Evolutionary conservation across 2,329 filamentous ascomycete species (phyloP).

Genomic region (Fusarium falciforme): DNA sequence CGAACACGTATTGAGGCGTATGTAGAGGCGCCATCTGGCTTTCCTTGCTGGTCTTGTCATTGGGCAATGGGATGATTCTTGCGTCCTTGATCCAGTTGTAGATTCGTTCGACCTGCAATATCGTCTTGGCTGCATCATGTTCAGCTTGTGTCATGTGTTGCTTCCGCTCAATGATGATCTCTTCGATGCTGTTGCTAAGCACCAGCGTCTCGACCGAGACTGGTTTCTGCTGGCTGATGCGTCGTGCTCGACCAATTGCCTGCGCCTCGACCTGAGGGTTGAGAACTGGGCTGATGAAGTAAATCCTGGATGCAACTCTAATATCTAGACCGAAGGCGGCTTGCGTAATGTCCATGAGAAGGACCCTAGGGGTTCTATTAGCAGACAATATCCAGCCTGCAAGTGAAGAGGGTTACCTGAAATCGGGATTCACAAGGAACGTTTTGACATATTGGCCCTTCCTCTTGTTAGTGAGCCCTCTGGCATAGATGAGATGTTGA

Average conservation of each 20-base stretch:
- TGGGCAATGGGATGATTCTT: slow-evolving; percentile 53
- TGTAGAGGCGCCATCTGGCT: slow-evolving; percentile 62
- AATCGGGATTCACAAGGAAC: slow-evolving; percentile 76
- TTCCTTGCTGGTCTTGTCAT: slow-evolving; percentile 46
- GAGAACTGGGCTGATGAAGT: slow-evolving; percentile 89
- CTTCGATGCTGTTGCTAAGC: slow-evolving; percentile 82
- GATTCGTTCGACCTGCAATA: slow-evolving; percentile 68
- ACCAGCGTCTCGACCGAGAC: slow-evolving; percentile 91
- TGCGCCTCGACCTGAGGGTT: slow-evolving; percentile 88
- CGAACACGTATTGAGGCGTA: slow-evolving; percentile 62
- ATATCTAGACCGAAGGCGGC: slow-evolving; percentile 91
- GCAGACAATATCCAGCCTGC: not conserved
- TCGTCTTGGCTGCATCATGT: slow-evolving; percentile 64
- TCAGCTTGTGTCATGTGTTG: slow-evolving; percentile 79
- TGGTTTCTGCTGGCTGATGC: slow-evolving; percentile 83
- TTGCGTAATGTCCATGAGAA: slow-evolving; percentile 92
- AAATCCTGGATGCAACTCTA: slow-evolving; percentile 83
- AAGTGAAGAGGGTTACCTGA: slow-evolving; percentile 56
- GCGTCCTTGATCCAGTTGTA: slow-evolving; percentile 70
- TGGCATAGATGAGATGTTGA: slow-evolving; percentile 75
- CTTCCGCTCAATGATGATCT: slow-evolving; percentile 81
- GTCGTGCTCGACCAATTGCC: slow-evolving; percentile 88
- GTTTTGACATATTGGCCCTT: slow-evolving; percentile 81
- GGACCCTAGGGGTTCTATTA: slow-evolving; percentile 63
- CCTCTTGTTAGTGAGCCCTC: slow-evolving; percentile 67